phyloP scores from a whole-genome alignment of 2,329 filamentous ascomycete genomes.

The Pseudogymnoascus sp. region DNA sequence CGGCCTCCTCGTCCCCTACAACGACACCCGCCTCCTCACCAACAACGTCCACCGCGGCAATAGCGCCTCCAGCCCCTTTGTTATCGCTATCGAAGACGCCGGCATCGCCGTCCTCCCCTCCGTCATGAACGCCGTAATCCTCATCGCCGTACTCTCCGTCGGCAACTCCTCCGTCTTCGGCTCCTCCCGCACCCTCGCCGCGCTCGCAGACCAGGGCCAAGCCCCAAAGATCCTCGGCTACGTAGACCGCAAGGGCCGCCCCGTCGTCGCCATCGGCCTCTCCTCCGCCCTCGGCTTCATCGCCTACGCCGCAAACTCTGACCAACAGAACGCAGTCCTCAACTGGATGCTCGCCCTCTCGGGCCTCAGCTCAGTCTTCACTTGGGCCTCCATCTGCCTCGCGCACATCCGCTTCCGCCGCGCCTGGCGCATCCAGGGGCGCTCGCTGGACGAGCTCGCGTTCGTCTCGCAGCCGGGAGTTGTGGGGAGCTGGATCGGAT shows the following conservation, averaged over 20 bases:
- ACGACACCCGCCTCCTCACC: conserved; percentile 55
- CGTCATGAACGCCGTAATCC: conserved; percentile 89
- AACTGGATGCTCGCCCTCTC: conserved; percentile 74
- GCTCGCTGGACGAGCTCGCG: conserved; percentile 67
- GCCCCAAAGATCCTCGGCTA: conserved; percentile 72
- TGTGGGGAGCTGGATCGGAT: conserved; percentile 70
- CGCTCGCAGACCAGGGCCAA: conserved; percentile 80
- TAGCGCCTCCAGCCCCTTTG: conserved; percentile 76
- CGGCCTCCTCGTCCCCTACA: conserved; percentile 72
- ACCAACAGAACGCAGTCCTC: conserved; percentile 55
- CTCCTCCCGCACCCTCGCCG: conserved; percentile 80
- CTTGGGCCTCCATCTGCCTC: conserved; percentile 80
- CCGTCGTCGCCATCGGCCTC: conserved; percentile 63
- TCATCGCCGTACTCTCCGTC: conserved; percentile 42
- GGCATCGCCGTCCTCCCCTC: conserved; percentile 75
- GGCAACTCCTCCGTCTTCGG: conserved; percentile 90
- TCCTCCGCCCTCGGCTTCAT: conserved; percentile 65
- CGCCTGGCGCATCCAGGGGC: conserved; percentile 66
- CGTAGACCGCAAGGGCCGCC: conserved; percentile 75
- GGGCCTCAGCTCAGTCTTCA: conserved; percentile 67
- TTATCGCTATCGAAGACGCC: conserved; percentile 82
- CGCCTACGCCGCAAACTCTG: conserved; percentile 65
- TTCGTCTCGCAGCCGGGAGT: conserved; percentile 76
- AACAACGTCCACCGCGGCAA: conserved; percentile 26
- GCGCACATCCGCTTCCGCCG: conserved; percentile 84